phyloP scores from a whole-genome alignment of 495 filamentous ascomycete species.

The Trichoderma gamsii region DNA sequence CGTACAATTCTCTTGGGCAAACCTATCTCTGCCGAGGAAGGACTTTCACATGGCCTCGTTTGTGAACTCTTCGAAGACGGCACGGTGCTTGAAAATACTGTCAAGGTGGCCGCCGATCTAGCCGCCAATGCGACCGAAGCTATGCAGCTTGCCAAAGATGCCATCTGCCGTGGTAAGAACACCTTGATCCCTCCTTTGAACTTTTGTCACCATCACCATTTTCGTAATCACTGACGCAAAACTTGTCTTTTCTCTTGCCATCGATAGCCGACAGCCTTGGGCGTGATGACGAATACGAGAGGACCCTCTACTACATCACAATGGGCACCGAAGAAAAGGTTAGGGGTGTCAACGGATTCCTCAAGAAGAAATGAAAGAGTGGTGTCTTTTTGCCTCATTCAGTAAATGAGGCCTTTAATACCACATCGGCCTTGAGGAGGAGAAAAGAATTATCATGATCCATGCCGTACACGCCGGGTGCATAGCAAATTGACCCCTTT shows the following conservation, averaged over 20 bases:
- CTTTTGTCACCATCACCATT: not conserved
- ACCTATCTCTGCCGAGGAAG: constrained; percentile 16
- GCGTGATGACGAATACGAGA: constrained; percentile 17
- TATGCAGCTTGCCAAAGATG: constrained; percentile 18
- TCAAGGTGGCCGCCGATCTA: constrained; percentile 13
- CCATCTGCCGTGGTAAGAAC: constrained; percentile 15
- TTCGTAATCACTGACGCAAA: not conserved
- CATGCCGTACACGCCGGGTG: no score
- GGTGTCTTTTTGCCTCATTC: no score
- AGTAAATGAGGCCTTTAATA: not conserved
- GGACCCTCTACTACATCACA: constrained; percentile 17
- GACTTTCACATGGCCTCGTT: constrained; percentile 14
- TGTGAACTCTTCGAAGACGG: constrained; percentile 17
- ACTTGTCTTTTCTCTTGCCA: not conserved
- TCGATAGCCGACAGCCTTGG: constrained; percentile 17
- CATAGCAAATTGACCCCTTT: no score
- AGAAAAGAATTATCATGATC: no score
- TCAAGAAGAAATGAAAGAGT: constrained; percentile 7
- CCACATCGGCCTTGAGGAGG: not conserved
- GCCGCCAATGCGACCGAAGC: constrained; percentile 15
- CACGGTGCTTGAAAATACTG: constrained; percentile 15
- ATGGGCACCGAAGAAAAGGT: constrained; percentile 17
- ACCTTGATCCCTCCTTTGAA: not conserved
- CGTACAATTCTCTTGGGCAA: constrained; percentile 17
- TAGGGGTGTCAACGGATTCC: constrained; percentile 17